Evolutionary conservation across 768 basidiomycete species (phyloP), one percentile per base, ranked within the genome.

Genomic region (Suillus weaverae): DNA sequence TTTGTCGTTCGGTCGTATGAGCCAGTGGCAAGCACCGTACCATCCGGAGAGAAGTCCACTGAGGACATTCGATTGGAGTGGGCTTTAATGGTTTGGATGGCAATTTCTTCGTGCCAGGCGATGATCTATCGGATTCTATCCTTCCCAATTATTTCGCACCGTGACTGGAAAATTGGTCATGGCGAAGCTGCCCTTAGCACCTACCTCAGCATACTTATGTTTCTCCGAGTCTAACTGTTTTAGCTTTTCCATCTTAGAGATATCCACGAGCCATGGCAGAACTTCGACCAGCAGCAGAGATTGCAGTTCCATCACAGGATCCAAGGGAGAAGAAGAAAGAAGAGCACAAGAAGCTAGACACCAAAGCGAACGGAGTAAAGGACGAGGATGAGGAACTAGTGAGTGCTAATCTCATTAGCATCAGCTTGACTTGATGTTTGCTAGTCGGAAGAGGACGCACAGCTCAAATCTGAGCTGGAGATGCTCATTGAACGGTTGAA

Each of bases 401-500:
- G 72, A 73, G 92, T 84, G 50, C 38, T 51, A 16, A 39, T 57
- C 63, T 33, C 57, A 60, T 63, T 33, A 66, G 20, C 65, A 55
- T 63, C 30, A 35, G 38, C 4, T 43, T 53, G 54, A 62, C 63
- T 69, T 32, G 26, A 9, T 48, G 10, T 56, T 63, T 9, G 9
- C 3, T 64, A 96, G 95, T 95, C 92, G 33, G 97, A 99, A 74
- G 97, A 99, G 79, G 97, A 99, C 77, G 81, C 88, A 38, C 92
- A 95, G 73, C 86, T 99, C 65, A 93, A 92, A 79, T 89, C 87
- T 64, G 96, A 99, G 78, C 84, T 99, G 26, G 97, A 99, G 76
- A 95, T 99, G 95, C 85, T 99, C 33, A 88, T 97, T 35, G 95
- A 99, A 74, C 87, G 97, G 53, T 75, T 99, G 62, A 93, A 92